Evolutionary conservation across 352 stramenopile genomes (phyloP).

Genomic region (Pythium scleroteichum): DNA sequence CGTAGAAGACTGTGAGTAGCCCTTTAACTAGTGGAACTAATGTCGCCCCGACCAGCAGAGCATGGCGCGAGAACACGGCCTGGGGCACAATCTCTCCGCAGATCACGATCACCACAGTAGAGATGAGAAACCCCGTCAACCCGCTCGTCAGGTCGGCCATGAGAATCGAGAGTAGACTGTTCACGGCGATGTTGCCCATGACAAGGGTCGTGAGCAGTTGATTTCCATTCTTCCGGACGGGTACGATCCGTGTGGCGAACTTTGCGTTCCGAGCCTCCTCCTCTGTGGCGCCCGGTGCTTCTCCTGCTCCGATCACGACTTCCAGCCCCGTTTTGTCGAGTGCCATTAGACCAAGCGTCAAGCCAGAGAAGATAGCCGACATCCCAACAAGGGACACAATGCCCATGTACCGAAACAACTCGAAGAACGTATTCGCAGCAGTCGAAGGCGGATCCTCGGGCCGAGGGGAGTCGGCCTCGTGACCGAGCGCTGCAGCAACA

Average conservation of each 20-base stretch:
- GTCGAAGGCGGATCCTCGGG: background rate
- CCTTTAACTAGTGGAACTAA: constrained; percentile 92
- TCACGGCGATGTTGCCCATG: constrained; percentile 97
- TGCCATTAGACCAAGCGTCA: constrained; percentile 96
- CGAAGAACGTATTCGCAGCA: constrained; percentile 9
- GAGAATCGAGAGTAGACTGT: constrained; percentile 97
- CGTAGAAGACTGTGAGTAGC: constrained; percentile 92
- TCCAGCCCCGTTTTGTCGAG: constrained; percentile 97
- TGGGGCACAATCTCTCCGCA: constrained; percentile 94
- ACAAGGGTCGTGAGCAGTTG: constrained; percentile 97
- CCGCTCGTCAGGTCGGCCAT: constrained; percentile 91
- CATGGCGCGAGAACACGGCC: constrained; percentile 93
- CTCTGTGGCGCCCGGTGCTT: constrained; percentile 63
- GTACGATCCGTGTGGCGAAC: constrained; percentile 72
- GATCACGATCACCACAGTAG: constrained; percentile 94
- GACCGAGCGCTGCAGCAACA: background rate
- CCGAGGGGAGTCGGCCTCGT: background rate
- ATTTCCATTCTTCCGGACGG: constrained; percentile 94
- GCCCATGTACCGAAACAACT: constrained; percentile 42
- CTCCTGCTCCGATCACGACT: constrained; percentile 92
- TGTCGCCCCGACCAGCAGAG: constrained; percentile 65
- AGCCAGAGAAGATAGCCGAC: constrained; percentile 93
- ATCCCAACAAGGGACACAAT: constrained; percentile 76
- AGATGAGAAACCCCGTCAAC: constrained; percentile 92
- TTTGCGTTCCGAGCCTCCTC: constrained; percentile 59